Conservation (phyloP, 441 rosid genomes). For the Gossypium trilobum region DNA sequence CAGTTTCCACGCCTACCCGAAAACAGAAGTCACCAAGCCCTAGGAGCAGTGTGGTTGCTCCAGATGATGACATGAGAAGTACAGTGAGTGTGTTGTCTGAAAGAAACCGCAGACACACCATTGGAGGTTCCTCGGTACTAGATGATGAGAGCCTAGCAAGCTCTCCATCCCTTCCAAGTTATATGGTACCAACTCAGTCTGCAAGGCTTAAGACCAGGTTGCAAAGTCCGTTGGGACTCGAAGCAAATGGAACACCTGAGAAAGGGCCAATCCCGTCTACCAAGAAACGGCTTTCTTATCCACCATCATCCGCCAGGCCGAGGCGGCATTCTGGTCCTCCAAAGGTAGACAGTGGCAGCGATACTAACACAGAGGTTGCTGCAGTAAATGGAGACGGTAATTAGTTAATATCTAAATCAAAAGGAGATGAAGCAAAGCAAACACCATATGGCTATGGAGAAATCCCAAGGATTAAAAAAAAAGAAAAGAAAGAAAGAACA, state of each 20-base stretch:
- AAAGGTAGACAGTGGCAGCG: conserved; percentile 43
- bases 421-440: neutral
- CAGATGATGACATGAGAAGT: conserved; percentile 49
- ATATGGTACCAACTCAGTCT: conserved; percentile 44
- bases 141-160: conserved; percentile 59
- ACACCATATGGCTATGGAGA: neutral
- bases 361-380: conserved; percentile 25
- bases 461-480: neutral
- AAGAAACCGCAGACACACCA: conserved; percentile 42
- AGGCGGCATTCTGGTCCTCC: conserved; percentile 59
- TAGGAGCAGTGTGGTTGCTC: conserved; percentile 30
- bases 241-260: conserved; percentile 23
- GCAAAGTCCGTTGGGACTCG: conserved; percentile 33
- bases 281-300: conserved; percentile 56
- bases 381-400: conserved; percentile 30
- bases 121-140: conserved; percentile 44
- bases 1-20: conserved; percentile 30
- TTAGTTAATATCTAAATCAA: neutral
- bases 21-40: conserved; percentile 55
- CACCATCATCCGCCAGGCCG: conserved; percentile 50
- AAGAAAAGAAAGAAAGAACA: neutral
- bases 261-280: conserved; percentile 25
- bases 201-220: conserved; percentile 48
- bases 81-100: conserved; percentile 52
- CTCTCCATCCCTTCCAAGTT: conserved; percentile 43